Base-by-base conservation (phyloP, 306 rosid species). In the Gynostemma pentaphyllum region DNA sequence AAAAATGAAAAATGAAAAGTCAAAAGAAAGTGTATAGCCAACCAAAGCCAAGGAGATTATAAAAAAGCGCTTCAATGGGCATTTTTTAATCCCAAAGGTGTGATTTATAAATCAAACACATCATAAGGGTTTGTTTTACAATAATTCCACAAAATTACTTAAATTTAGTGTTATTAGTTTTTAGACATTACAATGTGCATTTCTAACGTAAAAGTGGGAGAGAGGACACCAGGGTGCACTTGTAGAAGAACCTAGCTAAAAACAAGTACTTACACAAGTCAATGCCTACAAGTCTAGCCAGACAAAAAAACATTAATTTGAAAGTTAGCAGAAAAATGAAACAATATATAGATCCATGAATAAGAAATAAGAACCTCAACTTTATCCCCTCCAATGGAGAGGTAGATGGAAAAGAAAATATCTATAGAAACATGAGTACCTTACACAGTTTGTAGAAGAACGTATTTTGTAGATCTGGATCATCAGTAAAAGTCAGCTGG, bases 401-500 rank as follows among this genome's bases (percentile, higher is more conserved):
- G 49, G 32, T 19, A 62, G 70, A 47, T 32, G 23, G 36, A 30
- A 55, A 30, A 14, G 26, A 16, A 75, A 47, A 36, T 14, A 53
- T 51, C 16, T 0, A 47, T 0, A 47, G 41, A 23, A 16, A 19
- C 41, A 48, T 55, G 56, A 67, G 62, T 80, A 91, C 98, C 98
- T 91, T 85, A 53, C 85, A 82, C 26, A 91, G 85, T 73, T 81
- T 79, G 78, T 80, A 91, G 45, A 91, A 76, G 77, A 91, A 91
- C 0, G 96, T 91, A 67, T 88, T 91, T 69, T 79, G 87, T 62
- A 91, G 79, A 78, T 88, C 95, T 24, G 92, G 85, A 76, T 85
- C 89, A 79, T 91, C 98, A 0, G 98, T 83, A 73, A 89, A 88
- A 27, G 97, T 87, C 66, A 91, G 91, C 64, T 91, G 97, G 80